These are phyloP conservation scores for Rutidosis leptorrhynchoides DNA, from an alignment of 129 eudicot species.

Conservation along the genomic window DNA sequence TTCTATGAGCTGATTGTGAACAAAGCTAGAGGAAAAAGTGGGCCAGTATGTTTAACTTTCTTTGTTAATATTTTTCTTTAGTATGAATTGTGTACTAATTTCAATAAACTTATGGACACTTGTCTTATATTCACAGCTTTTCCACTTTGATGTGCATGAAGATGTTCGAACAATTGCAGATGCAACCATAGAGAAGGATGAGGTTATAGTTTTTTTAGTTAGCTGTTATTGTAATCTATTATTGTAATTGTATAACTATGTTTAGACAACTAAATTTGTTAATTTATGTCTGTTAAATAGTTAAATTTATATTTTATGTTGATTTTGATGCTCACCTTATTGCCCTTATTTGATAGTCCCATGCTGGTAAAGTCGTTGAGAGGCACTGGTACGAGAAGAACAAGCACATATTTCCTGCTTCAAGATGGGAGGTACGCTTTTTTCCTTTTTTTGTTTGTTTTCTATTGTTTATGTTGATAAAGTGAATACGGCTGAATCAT, in stretches of 20 bases:
- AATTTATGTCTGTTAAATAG: neutral
- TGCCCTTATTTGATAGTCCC: conserved; percentile 53
- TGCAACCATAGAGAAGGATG: conserved; percentile 96
- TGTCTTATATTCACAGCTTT: conserved; percentile 52
- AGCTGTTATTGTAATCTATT: neutral
- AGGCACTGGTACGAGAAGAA: conserved; percentile 99
- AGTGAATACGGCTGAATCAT: neutral
- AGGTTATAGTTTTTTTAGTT: conserved; percentile 45
- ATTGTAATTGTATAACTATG: neutral
- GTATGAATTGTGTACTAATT: conserved; percentile 6
- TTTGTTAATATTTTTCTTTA: neutral
- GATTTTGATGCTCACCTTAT: neutral
- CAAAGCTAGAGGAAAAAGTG: conserved; percentile 99
- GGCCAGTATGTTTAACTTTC: conserved; percentile 63
- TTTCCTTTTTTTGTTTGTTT: neutral
- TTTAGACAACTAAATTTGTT: neutral
- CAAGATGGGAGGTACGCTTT: conserved; percentile 96
- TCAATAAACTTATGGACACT: neutral
- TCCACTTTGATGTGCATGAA: conserved; percentile 98
- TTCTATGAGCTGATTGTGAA: conserved; percentile 91
- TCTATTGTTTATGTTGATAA: neutral
- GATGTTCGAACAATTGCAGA: conserved; percentile 97
- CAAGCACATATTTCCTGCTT: conserved; percentile 97
- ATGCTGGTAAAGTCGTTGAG: conserved; percentile 99
- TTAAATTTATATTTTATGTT: neutral